These are phyloP conservation scores for Entomophthora muscae DNA, from an alignment of 371 early-diverging fungal species.

Conservation along the genomic window DNA sequence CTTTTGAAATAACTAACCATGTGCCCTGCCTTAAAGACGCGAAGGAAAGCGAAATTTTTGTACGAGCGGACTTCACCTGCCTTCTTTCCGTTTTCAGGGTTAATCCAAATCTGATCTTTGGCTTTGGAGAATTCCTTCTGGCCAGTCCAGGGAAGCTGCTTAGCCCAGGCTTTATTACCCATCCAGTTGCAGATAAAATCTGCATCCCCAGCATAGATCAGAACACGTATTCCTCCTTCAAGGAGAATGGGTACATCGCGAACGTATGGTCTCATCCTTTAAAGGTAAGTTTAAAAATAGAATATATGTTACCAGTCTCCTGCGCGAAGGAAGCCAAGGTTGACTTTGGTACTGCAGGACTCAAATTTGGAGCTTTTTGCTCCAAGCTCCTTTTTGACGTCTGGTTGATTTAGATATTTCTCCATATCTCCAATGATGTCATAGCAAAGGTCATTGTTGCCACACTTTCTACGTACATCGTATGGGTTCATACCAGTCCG, in stretches of 20 bases:
- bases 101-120: constrained; percentile 34
- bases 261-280: constrained; percentile 78
- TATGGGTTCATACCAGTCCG: constrained; percentile 55
- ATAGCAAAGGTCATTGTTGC: constrained; percentile 58
- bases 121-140: constrained; percentile 37
- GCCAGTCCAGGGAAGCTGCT: constrained; percentile 66
- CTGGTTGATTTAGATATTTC: constrained; percentile 50
- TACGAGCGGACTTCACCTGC: constrained; percentile 58
- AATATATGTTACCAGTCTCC: no score
- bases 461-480: constrained; percentile 65
- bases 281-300: no score
- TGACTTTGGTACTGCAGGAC: constrained; percentile 67
- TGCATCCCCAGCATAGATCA: constrained; percentile 82
- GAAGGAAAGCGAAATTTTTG: constrained; percentile 61
- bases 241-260: constrained; percentile 50
- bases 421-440: constrained; percentile 59
- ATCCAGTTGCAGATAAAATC: constrained; percentile 83
- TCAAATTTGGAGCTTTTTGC: constrained; percentile 38
- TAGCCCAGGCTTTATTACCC: constrained; percentile 85
- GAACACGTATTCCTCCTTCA: constrained; percentile 54
- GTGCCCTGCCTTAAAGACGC: constrained; percentile 76
- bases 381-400: constrained; percentile 66
- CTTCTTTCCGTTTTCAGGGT: constrained; percentile 15
- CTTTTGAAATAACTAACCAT: constrained; percentile 28
- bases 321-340: constrained; percentile 53